phyloP scores from a whole-genome alignment of 176 grass and related monocot species.

The Canna indica region DNA sequence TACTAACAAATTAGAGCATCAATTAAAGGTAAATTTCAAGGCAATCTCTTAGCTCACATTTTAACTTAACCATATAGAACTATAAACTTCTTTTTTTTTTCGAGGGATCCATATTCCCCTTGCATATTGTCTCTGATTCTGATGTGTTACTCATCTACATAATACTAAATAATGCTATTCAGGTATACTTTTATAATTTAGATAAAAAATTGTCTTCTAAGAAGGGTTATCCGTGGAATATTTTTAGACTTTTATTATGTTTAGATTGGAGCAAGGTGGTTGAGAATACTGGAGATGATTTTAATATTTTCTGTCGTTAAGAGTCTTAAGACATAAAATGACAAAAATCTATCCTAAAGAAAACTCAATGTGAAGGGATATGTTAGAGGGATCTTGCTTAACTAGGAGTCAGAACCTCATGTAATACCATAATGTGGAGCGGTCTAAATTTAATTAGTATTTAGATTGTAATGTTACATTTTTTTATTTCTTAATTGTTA shows the following conservation, averaged over 20 bases:
- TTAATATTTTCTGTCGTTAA: not conserved
- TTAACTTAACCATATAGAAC: too few species aligned
- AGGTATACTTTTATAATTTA: too few species aligned
- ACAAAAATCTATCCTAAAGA: not conserved
- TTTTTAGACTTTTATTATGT: not conserved
- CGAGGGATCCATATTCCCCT: too few species aligned
- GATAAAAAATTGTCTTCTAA: conserved; percentile 19
- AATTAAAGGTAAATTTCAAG: too few species aligned
- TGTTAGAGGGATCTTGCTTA: not conserved
- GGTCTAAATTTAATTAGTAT: not conserved
- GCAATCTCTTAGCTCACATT: too few species aligned
- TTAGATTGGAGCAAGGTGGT: not conserved
- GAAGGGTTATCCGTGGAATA: not conserved
- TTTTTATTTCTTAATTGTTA: not conserved
- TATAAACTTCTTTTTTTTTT: too few species aligned
- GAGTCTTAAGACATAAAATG: not conserved
- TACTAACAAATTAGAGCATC: too few species aligned
- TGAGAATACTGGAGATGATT: not conserved
- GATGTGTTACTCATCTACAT: too few species aligned
- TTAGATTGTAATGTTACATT: not conserved
- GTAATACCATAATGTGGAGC: not conserved
- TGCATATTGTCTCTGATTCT: too few species aligned
- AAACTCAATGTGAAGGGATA: not conserved
- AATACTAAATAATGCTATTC: too few species aligned
- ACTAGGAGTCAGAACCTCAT: not conserved